These are phyloP conservation scores for Stagonosporopsis cucurbitacearum DNA, from an alignment of 2,329 filamentous ascomycete species.

Conservation along the genomic window DNA sequence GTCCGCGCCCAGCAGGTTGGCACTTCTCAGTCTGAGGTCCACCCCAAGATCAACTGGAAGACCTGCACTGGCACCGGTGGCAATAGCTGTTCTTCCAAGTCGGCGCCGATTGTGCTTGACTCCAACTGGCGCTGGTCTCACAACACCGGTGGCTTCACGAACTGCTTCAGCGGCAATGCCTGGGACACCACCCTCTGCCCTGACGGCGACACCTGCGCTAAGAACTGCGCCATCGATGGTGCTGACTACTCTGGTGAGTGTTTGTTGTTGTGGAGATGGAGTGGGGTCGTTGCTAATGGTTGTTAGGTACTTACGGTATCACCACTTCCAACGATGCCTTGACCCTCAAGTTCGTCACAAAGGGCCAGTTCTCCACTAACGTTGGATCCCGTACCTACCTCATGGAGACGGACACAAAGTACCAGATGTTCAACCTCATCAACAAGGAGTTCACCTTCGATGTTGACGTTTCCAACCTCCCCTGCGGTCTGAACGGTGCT, in stretches of 20 bases:
- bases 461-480: conserved; percentile 63
- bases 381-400: conserved; percentile 53
- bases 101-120: conserved; percentile 51
- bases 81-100: conserved; percentile 48
- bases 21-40: conserved; percentile 49
- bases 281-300: neutral
- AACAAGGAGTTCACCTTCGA: conserved; percentile 53
- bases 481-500: conserved; percentile 72
- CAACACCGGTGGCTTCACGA: conserved; percentile 53
- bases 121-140: conserved; percentile 61
- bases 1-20: conserved; percentile 53
- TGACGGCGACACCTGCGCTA: conserved; percentile 47
- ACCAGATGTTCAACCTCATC: conserved; percentile 52
- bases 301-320: conserved; percentile 54
- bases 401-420: conserved; percentile 50
- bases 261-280: neutral
- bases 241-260: conserved; percentile 50
- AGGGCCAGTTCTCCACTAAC: conserved; percentile 53
- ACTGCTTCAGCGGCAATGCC: conserved; percentile 57
- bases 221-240: conserved; percentile 53
- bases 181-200: conserved; percentile 53
- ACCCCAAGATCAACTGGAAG: conserved; percentile 51
- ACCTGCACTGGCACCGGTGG: conserved; percentile 50
- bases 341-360: conserved; percentile 64
- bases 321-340: conserved; percentile 60